These are phyloP conservation scores for Lasiosphaeria ovina DNA, from an alignment of 495 filamentous ascomycete genomes.

Conservation along the genomic window DNA sequence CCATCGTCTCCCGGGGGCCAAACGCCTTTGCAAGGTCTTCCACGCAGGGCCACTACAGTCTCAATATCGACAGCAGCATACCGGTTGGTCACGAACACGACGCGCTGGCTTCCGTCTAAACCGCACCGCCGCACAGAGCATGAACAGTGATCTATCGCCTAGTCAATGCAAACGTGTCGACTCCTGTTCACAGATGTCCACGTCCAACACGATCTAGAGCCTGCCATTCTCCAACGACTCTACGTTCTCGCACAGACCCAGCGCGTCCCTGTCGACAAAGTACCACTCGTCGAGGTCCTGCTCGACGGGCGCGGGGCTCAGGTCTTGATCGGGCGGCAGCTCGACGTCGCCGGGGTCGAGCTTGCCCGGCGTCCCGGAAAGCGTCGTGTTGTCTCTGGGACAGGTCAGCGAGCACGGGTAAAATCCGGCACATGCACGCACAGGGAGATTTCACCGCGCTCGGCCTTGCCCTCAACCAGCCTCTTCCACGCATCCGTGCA, in stretches of 20 bases:
- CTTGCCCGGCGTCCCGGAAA: slow-evolving; percentile 22
- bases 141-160: too few species aligned
- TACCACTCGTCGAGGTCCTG: slow-evolving; percentile 22
- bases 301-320: slow-evolving; percentile 20
- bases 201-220: neutral
- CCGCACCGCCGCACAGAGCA: too few species aligned
- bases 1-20: too few species aligned
- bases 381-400: slow-evolving; percentile 26
- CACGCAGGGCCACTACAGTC: too few species aligned
- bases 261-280: slow-evolving; percentile 12
- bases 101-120: too few species aligned
- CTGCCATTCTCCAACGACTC: neutral
- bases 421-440: neutral
- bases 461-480: slow-evolving; percentile 20
- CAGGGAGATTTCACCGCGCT: slow-evolving; percentile 18
- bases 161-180: too few species aligned
- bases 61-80: too few species aligned
- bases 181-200: too few species aligned
- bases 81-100: too few species aligned
- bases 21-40: too few species aligned
- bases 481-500: slow-evolving; percentile 22
- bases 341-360: slow-evolving; percentile 21
- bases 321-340: slow-evolving; percentile 22
- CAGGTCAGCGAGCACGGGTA: neutral
- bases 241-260: slow-evolving; percentile 3